Evolutionary conservation across 768 basidiomycete genomes (phyloP), one percentile per base, ranked within the genome.

Genomic region (Auricularia sp.): DNA sequence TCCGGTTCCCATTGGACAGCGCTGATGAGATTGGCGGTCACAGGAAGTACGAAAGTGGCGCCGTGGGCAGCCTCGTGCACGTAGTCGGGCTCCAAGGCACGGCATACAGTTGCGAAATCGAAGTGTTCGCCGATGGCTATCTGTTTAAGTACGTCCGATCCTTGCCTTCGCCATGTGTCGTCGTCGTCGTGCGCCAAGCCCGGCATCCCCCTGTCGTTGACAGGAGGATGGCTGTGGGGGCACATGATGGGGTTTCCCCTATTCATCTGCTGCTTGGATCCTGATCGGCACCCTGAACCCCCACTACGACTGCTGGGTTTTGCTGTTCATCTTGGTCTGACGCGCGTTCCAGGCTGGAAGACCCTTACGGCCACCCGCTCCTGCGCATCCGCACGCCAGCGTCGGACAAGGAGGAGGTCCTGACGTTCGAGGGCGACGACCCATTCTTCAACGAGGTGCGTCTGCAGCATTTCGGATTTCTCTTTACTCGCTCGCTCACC

Each of bases 41-140:
- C 70, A 89, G 89, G 90, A 99, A 99, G 80, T 99, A 98, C 73
- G 88, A 90, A 67, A 92, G 84, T 65, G 96, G 96, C 13, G 96
- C 94, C 42, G 90, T 98, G 37, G 96, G 97, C 29, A 89, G 85
- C 65, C 89, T 99, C 75, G 91, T 85, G 3, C 96, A 99, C 71
- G 81, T 92, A 54, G 90, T 90, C 64, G 90, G 91, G 29, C 85
- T 99, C 47, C 96, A 99, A 73, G 96, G 94, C 62, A 85, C 80
- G 69, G 85, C 94, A 73, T 98, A 98, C 77, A 92, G 92, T 71
- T 97, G 94, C 73, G 94, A 96, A 78, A 80, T 98, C 51, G 94
- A 96, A 73, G 87, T 96, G 51, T 92, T 88, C 76, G 92, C 92
- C 54, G 96, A 98, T 73, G 96, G 96, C 7, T 97, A 93, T 78